Evolutionary conservation across 2,329 filamentous ascomycete genomes (phyloP), one percentile per base, ranked within the genome.

Genomic region (Teratosphaeria viscida): DNA sequence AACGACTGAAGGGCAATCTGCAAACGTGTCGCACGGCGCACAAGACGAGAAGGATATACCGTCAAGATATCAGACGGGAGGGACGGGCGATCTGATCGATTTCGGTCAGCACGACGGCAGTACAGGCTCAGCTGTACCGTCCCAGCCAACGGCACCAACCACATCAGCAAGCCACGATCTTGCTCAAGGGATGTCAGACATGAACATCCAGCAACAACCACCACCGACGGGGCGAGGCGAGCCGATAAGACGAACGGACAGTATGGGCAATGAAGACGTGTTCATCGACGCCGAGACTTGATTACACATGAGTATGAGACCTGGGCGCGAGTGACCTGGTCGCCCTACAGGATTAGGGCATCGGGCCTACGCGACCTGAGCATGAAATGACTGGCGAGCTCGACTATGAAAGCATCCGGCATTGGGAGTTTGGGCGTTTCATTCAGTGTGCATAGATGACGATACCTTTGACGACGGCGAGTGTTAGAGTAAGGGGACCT

Each of bases 41-140:
- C 35, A 55, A 52, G 39, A 64, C 67, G 43, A 49, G 43, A 49
- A 49, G 11, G 19, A 49, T 1, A 23, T 49, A 49, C 43, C 43
- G 16, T 49, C 43, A n/a, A 49, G 43, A 49, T 49, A 49, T 49
- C 43, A 49, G 43, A 49, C 43, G 16, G 43, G 43, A 32, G 66
- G 64, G 57, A 62, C 57, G 39, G 72, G 71, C 35, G 76, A 83
- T 63, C 74, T 87, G 55, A 84, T 87, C 62, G 80, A 87, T 65
- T 81, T 85, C 66, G 81, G 79, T 7, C 77, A 81, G 59, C 73
- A 76, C 58, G 74, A 78, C 53, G 55, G 35, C 52, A 55, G 49
- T 23, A 56, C 12, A 56, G 57, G n/a, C 54, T 43, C 59, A 58
- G 53, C 59, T 54, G 53, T 47, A 19, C 43, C 60, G 37, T 26